phyloP scores from a whole-genome alignment of 192 early-diverging fungal species.

The Coemansia sp. region DNA sequence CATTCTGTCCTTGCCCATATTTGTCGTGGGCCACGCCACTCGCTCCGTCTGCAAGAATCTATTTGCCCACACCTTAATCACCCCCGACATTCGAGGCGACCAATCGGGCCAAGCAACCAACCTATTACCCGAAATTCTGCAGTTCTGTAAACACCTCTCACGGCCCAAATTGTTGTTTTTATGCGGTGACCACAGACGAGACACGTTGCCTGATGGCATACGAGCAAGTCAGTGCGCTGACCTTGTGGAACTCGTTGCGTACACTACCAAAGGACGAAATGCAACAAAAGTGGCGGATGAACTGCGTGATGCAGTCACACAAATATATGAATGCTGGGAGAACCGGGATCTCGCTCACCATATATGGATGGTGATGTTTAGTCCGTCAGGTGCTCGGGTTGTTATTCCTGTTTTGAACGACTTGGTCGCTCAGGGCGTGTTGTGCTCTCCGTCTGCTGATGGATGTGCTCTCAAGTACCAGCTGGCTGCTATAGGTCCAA shows the following conservation, averaged over 20 bases:
- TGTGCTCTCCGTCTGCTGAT: background rate
- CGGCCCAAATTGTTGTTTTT: conserved; percentile 31
- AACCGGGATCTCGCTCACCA: background rate
- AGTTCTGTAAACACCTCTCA: conserved; percentile 16
- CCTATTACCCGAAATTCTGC: conserved; percentile 26
- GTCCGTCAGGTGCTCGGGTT: conserved; percentile 47
- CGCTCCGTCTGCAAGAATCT: conserved; percentile 14
- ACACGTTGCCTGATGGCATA: conserved; percentile 38
- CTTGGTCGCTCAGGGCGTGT: background rate
- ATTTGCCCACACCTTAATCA: background rate
- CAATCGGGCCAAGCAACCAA: conserved; percentile 21
- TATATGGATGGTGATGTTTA: conserved; percentile 49
- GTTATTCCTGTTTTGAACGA: conserved; percentile 21
- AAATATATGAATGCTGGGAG: background rate
- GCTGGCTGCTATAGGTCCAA: background rate
- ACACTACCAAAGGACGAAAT: conserved; percentile 30
- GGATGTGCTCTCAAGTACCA: background rate
- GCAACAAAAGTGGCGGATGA: background rate
- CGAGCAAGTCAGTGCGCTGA: conserved; percentile 19
- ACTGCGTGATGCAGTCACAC: conserved; percentile 14
- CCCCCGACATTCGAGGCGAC: conserved; percentile 21
- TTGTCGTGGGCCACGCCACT: conserved; percentile 47
- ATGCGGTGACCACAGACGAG: conserved; percentile 42
- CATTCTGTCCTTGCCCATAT: conserved; percentile 27
- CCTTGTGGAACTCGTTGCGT: conserved; percentile 27